A percentile compares a stretch with the other conserved stretches of the same genome.
phyloP scores from a whole-genome alignment of 1,284 basidiomycete species.

The Ceratobasidium sp. region DNA sequence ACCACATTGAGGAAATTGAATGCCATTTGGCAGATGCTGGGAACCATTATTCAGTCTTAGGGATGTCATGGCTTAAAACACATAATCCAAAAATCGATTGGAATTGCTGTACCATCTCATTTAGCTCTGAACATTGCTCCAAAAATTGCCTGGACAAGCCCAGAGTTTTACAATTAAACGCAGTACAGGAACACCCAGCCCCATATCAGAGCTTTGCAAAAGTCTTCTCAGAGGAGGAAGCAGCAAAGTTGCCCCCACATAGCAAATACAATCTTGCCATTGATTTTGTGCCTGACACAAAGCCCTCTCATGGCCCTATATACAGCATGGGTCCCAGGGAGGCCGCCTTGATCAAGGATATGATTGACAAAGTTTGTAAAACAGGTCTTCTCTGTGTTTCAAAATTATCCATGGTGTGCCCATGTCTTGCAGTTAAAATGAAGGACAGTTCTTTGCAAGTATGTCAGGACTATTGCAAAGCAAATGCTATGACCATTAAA shows the following conservation, averaged over 20 bases:
- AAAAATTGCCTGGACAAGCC: neutral
- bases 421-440: neutral
- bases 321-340: no score
- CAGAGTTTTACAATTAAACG: neutral
- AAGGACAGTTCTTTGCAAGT: constrained; percentile 25
- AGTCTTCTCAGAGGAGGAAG: constrained; percentile 15
- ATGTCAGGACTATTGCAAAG: no score
- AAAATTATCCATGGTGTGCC: no score
- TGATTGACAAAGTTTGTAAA: no score
- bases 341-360: no score
- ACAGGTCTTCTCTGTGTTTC: no score
- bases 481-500: no score
- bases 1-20: neutral
- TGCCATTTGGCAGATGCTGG: constrained; percentile 2
- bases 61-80: constrained; percentile 39
- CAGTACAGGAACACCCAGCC: neutral
- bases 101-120: neutral
- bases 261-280: neutral
- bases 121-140: neutral
- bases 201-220: neutral
- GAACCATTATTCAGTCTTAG: constrained; percentile 29
- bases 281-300: neutral
- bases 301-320: constrained; percentile 3
- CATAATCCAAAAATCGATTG: constrained; percentile 39
- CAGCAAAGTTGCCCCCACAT: neutral